Evolutionary conservation across 2,329 filamentous ascomycete genomes (phyloP).

Genomic region (Epichloe festucae): DNA sequence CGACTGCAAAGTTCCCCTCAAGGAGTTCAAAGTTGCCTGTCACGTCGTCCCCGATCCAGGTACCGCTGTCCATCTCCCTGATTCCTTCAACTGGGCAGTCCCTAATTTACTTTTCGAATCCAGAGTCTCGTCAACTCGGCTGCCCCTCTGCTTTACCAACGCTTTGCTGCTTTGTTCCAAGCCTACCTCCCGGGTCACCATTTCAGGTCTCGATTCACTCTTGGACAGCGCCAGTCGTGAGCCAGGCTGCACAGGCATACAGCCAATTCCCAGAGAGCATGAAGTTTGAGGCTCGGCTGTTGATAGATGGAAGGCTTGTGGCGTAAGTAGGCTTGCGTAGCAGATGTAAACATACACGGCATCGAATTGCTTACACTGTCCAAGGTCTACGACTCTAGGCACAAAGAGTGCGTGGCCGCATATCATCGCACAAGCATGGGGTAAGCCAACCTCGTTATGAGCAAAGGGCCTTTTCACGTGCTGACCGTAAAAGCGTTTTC

Average conservation of each 20-base stretch:
- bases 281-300: constrained; percentile 52
- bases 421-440: constrained; percentile 31
- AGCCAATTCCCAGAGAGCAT: constrained; percentile 43
- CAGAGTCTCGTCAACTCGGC: constrained; percentile 40
- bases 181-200: constrained; percentile 39
- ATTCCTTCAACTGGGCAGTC: background rate
- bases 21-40: constrained; percentile 72
- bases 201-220: constrained; percentile 67
- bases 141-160: constrained; percentile 43
- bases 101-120: background rate
- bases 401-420: constrained; percentile 38
- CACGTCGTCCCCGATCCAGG: constrained; percentile 47
- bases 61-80: constrained; percentile 7
- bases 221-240: constrained; percentile 51
- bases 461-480: background rate
- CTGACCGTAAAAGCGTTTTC: constrained; percentile 28
- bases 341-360: too few species aligned
- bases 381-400: constrained; percentile 42
- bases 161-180: constrained; percentile 60
- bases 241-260: constrained; percentile 41
- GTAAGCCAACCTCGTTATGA: constrained; percentile 19
- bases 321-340: constrained; percentile 30
- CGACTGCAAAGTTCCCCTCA: constrained; percentile 54
- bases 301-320: constrained; percentile 52
- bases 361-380: background rate